Conservation (phyloP, 169 alveolate genomes). For the Eimeria mitis region DNA sequence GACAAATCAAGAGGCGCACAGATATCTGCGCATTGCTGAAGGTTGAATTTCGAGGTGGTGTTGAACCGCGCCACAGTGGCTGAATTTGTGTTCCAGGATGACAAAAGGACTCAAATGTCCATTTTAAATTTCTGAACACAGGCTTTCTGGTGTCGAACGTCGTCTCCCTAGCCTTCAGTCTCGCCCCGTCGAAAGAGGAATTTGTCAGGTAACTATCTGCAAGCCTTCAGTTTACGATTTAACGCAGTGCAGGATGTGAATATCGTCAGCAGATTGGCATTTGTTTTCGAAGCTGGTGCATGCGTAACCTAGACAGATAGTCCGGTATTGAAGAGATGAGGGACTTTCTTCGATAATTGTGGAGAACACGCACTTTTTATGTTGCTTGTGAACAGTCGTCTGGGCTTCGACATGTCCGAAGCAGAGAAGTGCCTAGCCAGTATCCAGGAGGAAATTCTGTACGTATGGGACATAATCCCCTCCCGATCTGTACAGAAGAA, state of each 20-base stretch:
- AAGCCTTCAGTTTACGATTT: not conserved
- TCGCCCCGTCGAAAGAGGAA: constrained; percentile 81
- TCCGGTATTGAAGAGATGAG: not conserved
- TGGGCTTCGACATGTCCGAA: constrained; percentile 58
- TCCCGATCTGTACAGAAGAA: not conserved
- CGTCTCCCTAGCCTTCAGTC: constrained; percentile 80
- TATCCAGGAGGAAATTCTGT: constrained; percentile 42
- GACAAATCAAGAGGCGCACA: not conserved
- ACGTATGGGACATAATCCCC: not conserved
- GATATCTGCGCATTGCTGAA: not conserved
- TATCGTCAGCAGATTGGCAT: not conserved
- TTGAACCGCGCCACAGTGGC: not conserved
- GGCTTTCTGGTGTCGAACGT: constrained; percentile 83
- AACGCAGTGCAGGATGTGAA: not conserved
- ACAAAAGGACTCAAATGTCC: not conserved
- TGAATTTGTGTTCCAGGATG: constrained; percentile 6
- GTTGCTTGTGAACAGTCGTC: constrained; percentile 37
- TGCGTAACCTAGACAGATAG: not conserved
- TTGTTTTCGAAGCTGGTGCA: not conserved
- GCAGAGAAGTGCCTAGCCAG: constrained; percentile 51
- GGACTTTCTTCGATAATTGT: not conserved
- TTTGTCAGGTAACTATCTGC: constrained; percentile 31
- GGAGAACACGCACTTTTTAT: not conserved
- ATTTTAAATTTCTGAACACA: constrained; percentile 2
- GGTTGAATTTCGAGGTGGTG: not conserved